phyloP scores from a whole-genome alignment of 345 rosid genomes.

The Salix arbutifolia region DNA sequence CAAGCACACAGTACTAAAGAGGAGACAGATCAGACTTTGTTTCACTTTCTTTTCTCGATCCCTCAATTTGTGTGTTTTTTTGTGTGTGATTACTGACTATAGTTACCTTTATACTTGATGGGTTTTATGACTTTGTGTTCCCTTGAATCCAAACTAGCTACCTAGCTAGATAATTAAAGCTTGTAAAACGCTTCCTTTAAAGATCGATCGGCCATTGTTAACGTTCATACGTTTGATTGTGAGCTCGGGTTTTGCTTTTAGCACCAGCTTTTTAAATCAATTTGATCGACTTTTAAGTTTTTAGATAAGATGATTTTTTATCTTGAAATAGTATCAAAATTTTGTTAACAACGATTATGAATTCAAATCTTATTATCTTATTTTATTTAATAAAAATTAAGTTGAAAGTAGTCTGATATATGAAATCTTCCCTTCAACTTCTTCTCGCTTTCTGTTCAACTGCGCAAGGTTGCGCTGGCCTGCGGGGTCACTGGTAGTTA shows the following conservation, averaged over 20 bases:
- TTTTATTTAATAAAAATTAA: too few relatives aligned
- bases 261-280: neutral
- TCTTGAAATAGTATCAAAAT: too few relatives aligned
- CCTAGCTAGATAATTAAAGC: neutral
- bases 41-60: neutral
- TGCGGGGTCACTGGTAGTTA: slow-evolving; percentile 9
- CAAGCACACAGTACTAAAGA: neutral
- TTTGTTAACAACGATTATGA: too few relatives aligned
- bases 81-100: too few relatives aligned
- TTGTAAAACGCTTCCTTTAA: neutral
- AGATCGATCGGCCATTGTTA: neutral
- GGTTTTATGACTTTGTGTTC: slow-evolving; percentile 12
- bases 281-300: too few relatives aligned
- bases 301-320: too few relatives aligned
- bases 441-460: too few relatives aligned
- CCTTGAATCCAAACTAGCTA: slow-evolving; percentile 25
- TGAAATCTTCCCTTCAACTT: too few relatives aligned
- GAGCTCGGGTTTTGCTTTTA: too few relatives aligned
- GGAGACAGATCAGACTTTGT: slow-evolving; percentile 4
- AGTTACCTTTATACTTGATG: slow-evolving; percentile 9
- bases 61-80: slow-evolving; percentile 7
- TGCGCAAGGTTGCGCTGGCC: neutral
- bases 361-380: too few relatives aligned
- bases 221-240: neutral
- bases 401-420: too few relatives aligned